Evolutionary conservation across 306 rosid genomes (phyloP).

Genomic region (Aeschynomene evenia): DNA sequence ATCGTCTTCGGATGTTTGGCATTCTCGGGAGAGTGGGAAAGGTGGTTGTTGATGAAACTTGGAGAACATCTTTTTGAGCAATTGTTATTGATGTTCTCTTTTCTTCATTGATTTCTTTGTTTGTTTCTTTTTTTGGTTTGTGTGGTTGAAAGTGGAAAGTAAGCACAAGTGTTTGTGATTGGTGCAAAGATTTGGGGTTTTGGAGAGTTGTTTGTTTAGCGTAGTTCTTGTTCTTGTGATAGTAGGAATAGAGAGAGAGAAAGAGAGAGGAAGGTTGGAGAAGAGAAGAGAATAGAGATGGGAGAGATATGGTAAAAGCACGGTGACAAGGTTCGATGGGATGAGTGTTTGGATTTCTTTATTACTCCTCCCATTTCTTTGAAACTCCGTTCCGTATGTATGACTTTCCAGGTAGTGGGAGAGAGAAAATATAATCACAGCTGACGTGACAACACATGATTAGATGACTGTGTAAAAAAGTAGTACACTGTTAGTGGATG

Average conservation of each 20-base stretch:
- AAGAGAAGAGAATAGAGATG: not conserved
- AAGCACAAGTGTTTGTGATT: not conserved
- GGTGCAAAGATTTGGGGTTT: not conserved
- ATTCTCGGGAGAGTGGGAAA: conserved; percentile 49
- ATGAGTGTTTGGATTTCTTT: conserved; percentile 27
- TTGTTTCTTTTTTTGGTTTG: no score
- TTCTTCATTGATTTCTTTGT: conserved; percentile 30
- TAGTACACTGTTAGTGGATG: no score
- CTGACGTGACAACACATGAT: no score
- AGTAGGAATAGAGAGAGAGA: not conserved
- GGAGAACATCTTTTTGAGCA: conserved; percentile 49
- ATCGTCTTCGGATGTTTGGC: conserved; percentile 57
- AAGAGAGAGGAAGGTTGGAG: no score
- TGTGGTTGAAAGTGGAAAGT: not conserved
- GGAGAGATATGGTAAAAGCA: not conserved
- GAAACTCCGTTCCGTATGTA: no score
- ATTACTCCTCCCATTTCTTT: no score
- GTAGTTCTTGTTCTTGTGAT: not conserved
- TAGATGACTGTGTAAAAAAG: no score
- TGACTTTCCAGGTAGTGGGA: not conserved
- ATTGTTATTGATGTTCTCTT: conserved; percentile 14
- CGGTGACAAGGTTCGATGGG: not conserved
- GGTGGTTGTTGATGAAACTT: conserved; percentile 56
- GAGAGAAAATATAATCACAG: no score
- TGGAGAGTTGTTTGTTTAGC: not conserved